Percentiles rank a stretch among this genome's conserved stretches.
Conservation (phyloP, 768 basidiomycete genomes). For the Pisolithus microcarpus region DNA sequence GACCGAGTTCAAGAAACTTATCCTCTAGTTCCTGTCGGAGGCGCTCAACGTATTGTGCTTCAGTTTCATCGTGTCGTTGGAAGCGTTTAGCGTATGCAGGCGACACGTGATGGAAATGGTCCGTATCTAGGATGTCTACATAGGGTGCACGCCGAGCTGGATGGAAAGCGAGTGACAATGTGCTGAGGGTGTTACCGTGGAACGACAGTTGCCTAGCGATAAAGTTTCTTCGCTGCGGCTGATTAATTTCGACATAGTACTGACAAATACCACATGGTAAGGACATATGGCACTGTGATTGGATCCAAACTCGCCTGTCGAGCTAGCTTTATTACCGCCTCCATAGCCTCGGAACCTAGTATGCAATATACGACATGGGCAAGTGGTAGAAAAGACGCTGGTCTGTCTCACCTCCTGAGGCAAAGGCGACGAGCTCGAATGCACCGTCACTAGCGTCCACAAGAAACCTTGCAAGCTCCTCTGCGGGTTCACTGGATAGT, state of each 20-base stretch:
- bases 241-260: slow-evolving; percentile 67
- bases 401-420: slow-evolving; percentile 56
- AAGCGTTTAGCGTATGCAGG: slow-evolving; percentile 85
- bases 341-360: slow-evolving; percentile 84
- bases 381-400: not conserved
- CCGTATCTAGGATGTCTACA: slow-evolving; percentile 51
- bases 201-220: slow-evolving; percentile 75
- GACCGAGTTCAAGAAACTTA: slow-evolving; percentile 77
- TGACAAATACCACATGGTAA: slow-evolving; percentile 23
- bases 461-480: slow-evolving; percentile 63
- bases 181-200: slow-evolving; percentile 78
- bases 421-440: slow-evolving; percentile 64
- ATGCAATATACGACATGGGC: not conserved
- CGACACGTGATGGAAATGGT: slow-evolving; percentile 77
- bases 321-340: slow-evolving; percentile 74
- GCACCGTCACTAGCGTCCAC: slow-evolving; percentile 64
- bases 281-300: not conserved
- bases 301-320: slow-evolving; percentile 48
- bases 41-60: slow-evolving; percentile 73
- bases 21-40: slow-evolving; percentile 76
- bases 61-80: slow-evolving; percentile 58
- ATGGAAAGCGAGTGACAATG: slow-evolving; percentile 62
- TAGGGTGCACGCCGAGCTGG: slow-evolving; percentile 64
- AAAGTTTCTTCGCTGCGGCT: slow-evolving; percentile 66
- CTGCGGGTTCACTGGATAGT: slow-evolving; percentile 72